These are phyloP conservation scores for Moesziomyces globuligerus DNA, from an alignment of 1,284 basidiomycete species.

Conservation along the genomic window DNA sequence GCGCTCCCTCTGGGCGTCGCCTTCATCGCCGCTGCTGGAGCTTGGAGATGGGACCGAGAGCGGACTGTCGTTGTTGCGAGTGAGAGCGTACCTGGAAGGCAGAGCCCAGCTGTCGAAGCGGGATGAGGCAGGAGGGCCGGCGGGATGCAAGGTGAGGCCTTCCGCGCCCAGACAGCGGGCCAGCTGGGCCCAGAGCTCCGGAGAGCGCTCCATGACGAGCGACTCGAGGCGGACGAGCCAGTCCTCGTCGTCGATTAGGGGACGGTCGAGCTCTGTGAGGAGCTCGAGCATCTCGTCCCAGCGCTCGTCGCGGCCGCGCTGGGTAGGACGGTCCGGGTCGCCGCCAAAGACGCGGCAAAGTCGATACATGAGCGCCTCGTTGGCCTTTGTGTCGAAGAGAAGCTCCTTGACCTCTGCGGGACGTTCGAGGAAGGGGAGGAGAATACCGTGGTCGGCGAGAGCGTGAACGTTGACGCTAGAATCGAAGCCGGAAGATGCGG, in stretches of 20 bases:
- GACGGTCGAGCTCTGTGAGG: slow-evolving; percentile 38
- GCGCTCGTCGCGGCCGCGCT: slow-evolving; percentile 32
- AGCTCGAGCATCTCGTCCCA: slow-evolving; percentile 52
- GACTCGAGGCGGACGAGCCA: slow-evolving; percentile 40
- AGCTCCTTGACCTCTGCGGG: slow-evolving; percentile 43
- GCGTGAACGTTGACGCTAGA: slow-evolving; percentile 42
- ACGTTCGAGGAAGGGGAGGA: slow-evolving; percentile 50
- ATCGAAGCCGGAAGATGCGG: slow-evolving; percentile 16
- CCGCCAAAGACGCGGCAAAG: slow-evolving; percentile 47
- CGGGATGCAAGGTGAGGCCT: slow-evolving; percentile 15
- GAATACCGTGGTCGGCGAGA: slow-evolving; percentile 35
- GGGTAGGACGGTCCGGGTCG: slow-evolving; percentile 4
- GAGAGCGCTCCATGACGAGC: slow-evolving; percentile 41
- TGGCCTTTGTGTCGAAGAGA: slow-evolving; percentile 39
- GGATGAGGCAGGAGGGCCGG: slow-evolving; percentile 8
- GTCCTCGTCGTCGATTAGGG: slow-evolving; percentile 42
- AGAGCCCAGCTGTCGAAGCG: slow-evolving; percentile 49
- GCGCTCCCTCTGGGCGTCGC: slow-evolving; percentile 2
- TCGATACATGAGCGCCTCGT: slow-evolving; percentile 27
- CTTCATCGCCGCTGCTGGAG: slow-evolving; percentile 16
- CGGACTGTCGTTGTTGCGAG: slow-evolving; percentile 15
- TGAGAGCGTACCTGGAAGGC: slow-evolving; percentile 7
- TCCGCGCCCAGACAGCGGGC: slow-evolving; percentile 45
- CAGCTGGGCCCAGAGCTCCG: slow-evolving; percentile 39
- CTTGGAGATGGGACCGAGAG: slow-evolving; percentile 15